These are phyloP conservation scores for Clitoria ternatea DNA, from an alignment of 306 rosid genomes.

Conservation along the genomic window DNA sequence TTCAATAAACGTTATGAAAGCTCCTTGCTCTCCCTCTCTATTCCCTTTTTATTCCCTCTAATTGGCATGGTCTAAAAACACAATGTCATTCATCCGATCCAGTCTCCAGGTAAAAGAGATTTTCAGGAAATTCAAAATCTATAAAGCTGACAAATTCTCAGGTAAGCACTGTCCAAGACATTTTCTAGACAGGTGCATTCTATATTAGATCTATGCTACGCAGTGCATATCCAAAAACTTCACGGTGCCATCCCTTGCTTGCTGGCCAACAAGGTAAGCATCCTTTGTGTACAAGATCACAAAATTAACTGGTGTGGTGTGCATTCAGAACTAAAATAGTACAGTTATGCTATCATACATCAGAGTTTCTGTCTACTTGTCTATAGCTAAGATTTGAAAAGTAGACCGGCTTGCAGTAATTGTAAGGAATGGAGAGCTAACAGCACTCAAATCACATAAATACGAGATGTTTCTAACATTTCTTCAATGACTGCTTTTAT, in stretches of 20 bases:
- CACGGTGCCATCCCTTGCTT: neutral
- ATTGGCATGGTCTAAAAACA: neutral
- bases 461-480: slow-evolving; percentile 2
- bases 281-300: neutral
- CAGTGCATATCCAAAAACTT: neutral
- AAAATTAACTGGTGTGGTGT: neutral
- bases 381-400: slow-evolving; percentile 7
- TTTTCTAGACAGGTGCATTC: neutral
- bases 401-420: neutral
- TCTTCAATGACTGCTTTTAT: slow-evolving; percentile 18
- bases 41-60: neutral
- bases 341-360: neutral
- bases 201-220: neutral
- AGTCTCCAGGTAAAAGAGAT: neutral
- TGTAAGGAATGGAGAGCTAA: neutral
- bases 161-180: neutral
- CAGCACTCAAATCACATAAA: slow-evolving; percentile 7
- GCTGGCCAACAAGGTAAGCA: neutral
- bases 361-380: neutral
- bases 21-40: neutral
- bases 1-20: neutral
- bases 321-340: neutral
- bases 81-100: neutral
- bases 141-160: neutral
- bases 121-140: neutral